phyloP scores from a whole-genome alignment of 345 rosid species.

The Odontarrhena argentea region DNA sequence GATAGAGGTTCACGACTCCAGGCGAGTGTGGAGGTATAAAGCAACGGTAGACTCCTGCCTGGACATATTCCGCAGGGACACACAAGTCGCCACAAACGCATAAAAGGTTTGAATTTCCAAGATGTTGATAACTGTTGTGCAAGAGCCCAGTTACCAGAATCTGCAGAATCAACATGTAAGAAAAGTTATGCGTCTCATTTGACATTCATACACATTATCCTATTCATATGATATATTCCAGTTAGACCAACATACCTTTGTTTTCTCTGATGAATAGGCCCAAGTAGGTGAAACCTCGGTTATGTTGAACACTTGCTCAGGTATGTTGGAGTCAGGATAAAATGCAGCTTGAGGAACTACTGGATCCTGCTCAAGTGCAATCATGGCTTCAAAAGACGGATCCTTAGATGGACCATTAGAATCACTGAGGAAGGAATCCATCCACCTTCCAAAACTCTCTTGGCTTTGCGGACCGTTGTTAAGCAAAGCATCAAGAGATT shows the following conservation, averaged over 20 bases:
- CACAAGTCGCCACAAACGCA: constrained; percentile 74
- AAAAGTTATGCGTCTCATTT: neutral
- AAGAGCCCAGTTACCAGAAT: constrained; percentile 74
- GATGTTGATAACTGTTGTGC: constrained; percentile 55
- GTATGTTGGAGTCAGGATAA: constrained; percentile 46
- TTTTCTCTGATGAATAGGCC: constrained; percentile 79
- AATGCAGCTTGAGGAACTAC: constrained; percentile 46
- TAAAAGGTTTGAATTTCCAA: constrained; percentile 57
- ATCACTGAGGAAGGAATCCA: constrained; percentile 55
- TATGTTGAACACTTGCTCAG: constrained; percentile 64
- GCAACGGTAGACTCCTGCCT: constrained; percentile 86
- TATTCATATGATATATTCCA: neutral
- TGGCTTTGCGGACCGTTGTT: constrained; percentile 67
- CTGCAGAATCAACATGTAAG: constrained; percentile 45
- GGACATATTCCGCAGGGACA: constrained; percentile 64
- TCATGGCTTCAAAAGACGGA: constrained; percentile 49
- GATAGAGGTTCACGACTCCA: constrained; percentile 63
- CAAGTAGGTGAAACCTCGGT: constrained; percentile 83
- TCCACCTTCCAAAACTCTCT: constrained; percentile 91
- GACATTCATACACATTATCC: neutral
- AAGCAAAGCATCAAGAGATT: constrained; percentile 48
- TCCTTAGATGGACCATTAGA: constrained; percentile 55
- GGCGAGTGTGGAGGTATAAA: constrained; percentile 65
- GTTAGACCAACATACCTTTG: constrained; percentile 57
- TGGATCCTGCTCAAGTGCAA: constrained; percentile 48